Base-by-base conservation (phyloP, 352 stramenopile genomes). In the Pythium periplocum region DNA sequence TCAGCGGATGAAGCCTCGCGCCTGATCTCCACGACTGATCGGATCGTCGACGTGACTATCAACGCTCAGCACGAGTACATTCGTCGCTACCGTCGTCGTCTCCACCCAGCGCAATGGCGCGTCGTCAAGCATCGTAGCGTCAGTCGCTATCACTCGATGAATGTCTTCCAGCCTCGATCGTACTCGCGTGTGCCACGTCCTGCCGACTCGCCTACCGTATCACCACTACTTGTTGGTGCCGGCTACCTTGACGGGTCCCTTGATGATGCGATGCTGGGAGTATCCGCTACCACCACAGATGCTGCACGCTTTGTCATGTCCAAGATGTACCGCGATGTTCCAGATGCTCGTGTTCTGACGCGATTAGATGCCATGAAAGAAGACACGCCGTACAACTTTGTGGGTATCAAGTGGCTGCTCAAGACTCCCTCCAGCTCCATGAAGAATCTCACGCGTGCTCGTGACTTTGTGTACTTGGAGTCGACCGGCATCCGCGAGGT, bases 321-420 rank as follows among this genome's bases (percentile, higher is more conserved):
- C 31, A 45, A 53, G 34, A 45, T 69, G 45, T 54, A 69, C 51
- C 60, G 62, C 7, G 46, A 70, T 48, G 45, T 71, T 10, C 56
- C 55, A 17, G 65, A 74, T 34, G 55, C 32, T 37, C 57, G 59
- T n/a, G 59, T 71, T 31, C 53, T 71, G 33, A 45, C 61, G 8
- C 60, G 57, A 1, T 46, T 73, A 40, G 55, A 70, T 26, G 45
- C 58, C 5, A 51, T 62, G 30, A 66, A 42, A 1, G 51, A 57
- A 35, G 34, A 17, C 10, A 55, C 62, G 34, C 66, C 66, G 45
- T 69, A 69, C 39, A 55, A 54, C 40, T 66, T 58, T 30, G 43
- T 74, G 8, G 66, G 66, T 32, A 44, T 71, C 49, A 71, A 71
- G 45, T 74, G 66, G 66, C 36, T 63, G 4, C 55, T 66, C 17